These are phyloP conservation scores for Kodamaea ohmeri DNA, from an alignment of 1,139 yeast genomes.

Conservation along the genomic window DNA sequence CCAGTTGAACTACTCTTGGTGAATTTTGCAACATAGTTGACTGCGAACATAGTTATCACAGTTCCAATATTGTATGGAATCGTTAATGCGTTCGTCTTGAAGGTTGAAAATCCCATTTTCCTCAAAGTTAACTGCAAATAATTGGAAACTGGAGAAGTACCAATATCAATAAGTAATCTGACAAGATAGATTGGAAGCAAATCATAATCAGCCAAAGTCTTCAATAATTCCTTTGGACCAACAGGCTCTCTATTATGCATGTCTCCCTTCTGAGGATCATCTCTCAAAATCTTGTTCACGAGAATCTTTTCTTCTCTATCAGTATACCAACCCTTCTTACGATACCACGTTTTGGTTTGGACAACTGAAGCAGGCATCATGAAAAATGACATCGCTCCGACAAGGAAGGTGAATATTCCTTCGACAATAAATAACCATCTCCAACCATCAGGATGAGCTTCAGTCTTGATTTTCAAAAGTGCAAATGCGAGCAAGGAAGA, in stretches of 20 bases:
- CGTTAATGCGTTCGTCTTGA: constrained; percentile 20
- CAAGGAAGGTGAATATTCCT: constrained; percentile 28
- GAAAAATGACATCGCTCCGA: constrained; percentile 30
- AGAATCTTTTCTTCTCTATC: constrained; percentile 35
- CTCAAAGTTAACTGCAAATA: constrained; percentile 18
- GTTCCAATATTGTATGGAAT: constrained; percentile 19
- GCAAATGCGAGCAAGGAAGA: constrained; percentile 33
- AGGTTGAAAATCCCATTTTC: constrained; percentile 20
- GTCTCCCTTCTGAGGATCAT: constrained; percentile 35
- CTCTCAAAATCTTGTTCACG: constrained; percentile 30
- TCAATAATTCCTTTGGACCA: constrained; percentile 19
- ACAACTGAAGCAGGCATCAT: constrained; percentile 37
- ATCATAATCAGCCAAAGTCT: constrained; percentile 24
- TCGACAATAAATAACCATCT: constrained; percentile 38
- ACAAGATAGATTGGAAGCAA: constrained; percentile 22
- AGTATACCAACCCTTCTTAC: constrained; percentile 36
- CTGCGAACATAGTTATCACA: constrained; percentile 17
- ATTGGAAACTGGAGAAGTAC: constrained; percentile 15
- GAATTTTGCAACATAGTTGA: constrained; percentile 14
- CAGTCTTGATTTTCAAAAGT: constrained; percentile 21
- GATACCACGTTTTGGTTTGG: constrained; percentile 25
- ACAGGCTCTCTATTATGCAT: constrained; percentile 34
- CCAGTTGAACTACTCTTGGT: constrained; percentile 15
- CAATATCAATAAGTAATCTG: constrained; percentile 19
- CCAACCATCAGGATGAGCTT: constrained; percentile 24